A percentile compares a stretch with the other conserved stretches of the same genome.
Conservation (phyloP, 345 rosid genomes). For the Citrus trifoliata region DNA sequence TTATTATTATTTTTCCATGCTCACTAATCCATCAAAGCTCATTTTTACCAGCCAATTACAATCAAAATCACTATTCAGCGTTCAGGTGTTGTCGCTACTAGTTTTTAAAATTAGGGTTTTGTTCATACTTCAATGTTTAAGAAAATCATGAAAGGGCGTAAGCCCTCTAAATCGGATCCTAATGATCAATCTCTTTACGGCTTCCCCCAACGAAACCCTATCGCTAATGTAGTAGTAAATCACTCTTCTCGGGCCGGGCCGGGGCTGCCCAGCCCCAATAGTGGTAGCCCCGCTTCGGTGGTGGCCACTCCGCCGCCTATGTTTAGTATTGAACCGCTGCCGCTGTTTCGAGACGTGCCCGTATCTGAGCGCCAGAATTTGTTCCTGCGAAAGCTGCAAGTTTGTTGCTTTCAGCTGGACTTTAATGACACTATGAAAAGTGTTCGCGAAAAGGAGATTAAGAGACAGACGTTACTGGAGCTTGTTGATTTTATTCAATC, state of each 20-base stretch:
- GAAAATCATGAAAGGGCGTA: constrained; percentile 80
- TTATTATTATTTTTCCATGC: constrained; percentile 25
- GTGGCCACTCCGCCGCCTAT: constrained; percentile 44
- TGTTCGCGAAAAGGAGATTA: constrained; percentile 77
- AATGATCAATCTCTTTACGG: constrained; percentile 44
- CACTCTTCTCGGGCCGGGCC: constrained; percentile 55
- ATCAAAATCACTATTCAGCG: not conserved
- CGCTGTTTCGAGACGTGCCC: constrained; percentile 59
- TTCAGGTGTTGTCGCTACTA: not conserved
- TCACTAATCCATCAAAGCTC: constrained; percentile 16
- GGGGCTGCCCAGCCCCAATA: constrained; percentile 7
- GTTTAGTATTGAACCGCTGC: constrained; percentile 64
- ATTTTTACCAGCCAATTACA: not conserved
- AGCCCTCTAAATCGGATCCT: constrained; percentile 62
- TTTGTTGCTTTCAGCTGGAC: constrained; percentile 81
- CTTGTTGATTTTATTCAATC: constrained; percentile 80
- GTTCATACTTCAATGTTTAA: constrained; percentile 49
- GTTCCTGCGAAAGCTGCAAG: constrained; percentile 67
- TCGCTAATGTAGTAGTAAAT: constrained; percentile 60
- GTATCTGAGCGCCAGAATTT: constrained; percentile 57
- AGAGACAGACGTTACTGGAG: constrained; percentile 72
- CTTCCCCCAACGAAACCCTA: constrained; percentile 33
- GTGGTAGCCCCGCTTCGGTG: constrained; percentile 13
- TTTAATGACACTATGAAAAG: constrained; percentile 50
- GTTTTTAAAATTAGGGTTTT: constrained; percentile 11